Evolutionary conservation across 192 early-diverging fungal species (phyloP).

Genomic region (Entrophospora sp.): DNA sequence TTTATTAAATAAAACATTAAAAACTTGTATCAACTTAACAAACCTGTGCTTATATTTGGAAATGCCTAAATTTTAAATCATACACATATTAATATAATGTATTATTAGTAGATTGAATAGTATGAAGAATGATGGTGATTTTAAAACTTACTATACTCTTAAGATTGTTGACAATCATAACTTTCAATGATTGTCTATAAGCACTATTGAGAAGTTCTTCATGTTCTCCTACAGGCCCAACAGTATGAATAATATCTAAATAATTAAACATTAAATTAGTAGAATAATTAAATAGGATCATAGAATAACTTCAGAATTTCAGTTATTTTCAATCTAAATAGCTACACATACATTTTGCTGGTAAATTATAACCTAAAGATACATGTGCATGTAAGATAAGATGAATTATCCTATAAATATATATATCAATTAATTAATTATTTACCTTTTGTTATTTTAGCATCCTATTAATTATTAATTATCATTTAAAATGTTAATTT

Average conservation of each 20-base stretch:
- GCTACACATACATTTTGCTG: slow-evolving; percentile 44
- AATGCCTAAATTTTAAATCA: slow-evolving; percentile 1
- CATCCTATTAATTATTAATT: slow-evolving; percentile 44
- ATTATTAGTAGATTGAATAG: neutral
- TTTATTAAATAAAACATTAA: neutral
- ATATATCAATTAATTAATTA: neutral
- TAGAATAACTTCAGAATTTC: no score
- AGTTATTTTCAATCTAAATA: no score
- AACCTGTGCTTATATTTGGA: slow-evolving; percentile 15
- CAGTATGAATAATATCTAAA: slow-evolving; percentile 78
- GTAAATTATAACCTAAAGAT: slow-evolving; percentile 57
- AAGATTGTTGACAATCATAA: slow-evolving; percentile 47
- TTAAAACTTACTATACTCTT: slow-evolving; percentile 51
- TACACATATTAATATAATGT: neutral
- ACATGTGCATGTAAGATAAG: slow-evolving; percentile 32
- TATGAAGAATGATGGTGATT: no score
- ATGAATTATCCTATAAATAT: neutral
- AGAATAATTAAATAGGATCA: neutral
- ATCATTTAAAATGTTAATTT: neutral
- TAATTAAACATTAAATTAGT: neutral
- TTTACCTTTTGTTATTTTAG: slow-evolving; percentile 54
- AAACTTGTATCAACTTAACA: neutral
- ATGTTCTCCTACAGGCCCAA: slow-evolving; percentile 62
- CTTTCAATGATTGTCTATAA: slow-evolving; percentile 55
- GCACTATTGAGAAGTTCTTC: slow-evolving; percentile 46